Conservation (phyloP, 805 yeast genomes). For the Saturnispora mendoncae region DNA sequence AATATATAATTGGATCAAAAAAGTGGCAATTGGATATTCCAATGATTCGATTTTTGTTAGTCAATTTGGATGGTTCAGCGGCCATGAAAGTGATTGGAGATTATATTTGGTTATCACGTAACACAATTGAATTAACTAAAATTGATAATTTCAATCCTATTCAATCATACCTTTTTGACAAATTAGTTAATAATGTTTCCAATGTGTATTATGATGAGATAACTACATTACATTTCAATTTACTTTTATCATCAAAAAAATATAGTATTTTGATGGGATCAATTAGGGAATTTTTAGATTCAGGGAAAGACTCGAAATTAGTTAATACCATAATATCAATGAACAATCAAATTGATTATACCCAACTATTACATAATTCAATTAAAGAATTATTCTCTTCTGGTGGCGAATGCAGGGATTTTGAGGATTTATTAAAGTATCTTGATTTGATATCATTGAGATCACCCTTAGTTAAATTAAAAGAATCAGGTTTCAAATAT, state of each 20-base stretch:
- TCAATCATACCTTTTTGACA: background rate
- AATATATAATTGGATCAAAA: background rate
- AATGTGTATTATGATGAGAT: background rate
- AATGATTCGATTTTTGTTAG: background rate
- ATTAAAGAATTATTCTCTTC: background rate
- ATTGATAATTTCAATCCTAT: background rate
- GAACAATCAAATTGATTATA: constrained; percentile 1
- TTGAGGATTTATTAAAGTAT: background rate
- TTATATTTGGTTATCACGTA: background rate
- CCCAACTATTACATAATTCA: background rate
- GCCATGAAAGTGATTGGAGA: background rate
- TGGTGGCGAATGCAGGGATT: background rate
- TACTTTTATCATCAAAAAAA: background rate
- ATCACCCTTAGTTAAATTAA: background rate
- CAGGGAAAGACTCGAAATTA: background rate
- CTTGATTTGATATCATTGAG: background rate
- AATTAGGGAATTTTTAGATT: background rate
- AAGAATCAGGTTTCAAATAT: background rate
- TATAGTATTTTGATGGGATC: background rate
- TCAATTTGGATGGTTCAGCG: background rate
- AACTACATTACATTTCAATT: background rate
- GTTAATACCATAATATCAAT: background rate
- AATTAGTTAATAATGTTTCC: background rate
- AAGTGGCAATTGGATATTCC: background rate
- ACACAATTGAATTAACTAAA: background rate